Evolutionary conservation across 805 yeast species (phyloP).

Genomic region (Dipodascus albidus): DNA sequence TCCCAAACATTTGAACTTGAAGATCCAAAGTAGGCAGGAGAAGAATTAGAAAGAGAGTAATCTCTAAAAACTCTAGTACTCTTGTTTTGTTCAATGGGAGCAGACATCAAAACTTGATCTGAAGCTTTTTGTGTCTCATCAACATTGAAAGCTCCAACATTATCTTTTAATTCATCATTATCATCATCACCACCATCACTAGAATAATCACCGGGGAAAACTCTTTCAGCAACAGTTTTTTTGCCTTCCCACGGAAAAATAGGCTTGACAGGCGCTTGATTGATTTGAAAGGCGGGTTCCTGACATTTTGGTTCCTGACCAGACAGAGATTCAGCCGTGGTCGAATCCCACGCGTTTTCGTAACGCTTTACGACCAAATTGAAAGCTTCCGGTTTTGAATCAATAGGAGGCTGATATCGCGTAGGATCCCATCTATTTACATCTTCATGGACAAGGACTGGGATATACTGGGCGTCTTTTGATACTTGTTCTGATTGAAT

Average conservation of each 20-base stretch:
- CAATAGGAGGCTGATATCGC: conserved; percentile 17
- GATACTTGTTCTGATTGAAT: not conserved
- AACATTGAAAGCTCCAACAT: not conserved
- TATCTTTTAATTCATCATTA: not conserved
- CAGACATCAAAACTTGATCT: not conserved
- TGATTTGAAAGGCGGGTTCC: not conserved
- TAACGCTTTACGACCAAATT: conserved; percentile 9
- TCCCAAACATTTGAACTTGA: conserved; percentile 6
- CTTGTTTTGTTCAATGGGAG: not conserved
- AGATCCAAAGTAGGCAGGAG: not conserved
- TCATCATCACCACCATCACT: conserved; percentile 1
- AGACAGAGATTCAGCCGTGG: not conserved
- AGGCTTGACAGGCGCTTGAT: not conserved
- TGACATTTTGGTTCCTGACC: conserved; percentile 4
- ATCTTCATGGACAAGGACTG: conserved; percentile 11
- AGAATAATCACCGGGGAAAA: conserved; percentile 7
- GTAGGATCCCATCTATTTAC: conserved; percentile 20
- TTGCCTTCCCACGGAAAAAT: conserved; percentile 17
- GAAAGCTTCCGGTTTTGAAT: conserved; percentile 17
- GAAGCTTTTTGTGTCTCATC: not conserved
- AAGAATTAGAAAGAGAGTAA: not conserved
- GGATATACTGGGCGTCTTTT: not conserved
- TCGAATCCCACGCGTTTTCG: conserved; percentile 10
- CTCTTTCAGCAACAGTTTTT: conserved; percentile 7
- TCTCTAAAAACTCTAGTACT: not conserved